These are phyloP conservation scores for Podila verticillata DNA, from an alignment of 192 early-diverging fungal genomes.

Conservation along the genomic window DNA sequence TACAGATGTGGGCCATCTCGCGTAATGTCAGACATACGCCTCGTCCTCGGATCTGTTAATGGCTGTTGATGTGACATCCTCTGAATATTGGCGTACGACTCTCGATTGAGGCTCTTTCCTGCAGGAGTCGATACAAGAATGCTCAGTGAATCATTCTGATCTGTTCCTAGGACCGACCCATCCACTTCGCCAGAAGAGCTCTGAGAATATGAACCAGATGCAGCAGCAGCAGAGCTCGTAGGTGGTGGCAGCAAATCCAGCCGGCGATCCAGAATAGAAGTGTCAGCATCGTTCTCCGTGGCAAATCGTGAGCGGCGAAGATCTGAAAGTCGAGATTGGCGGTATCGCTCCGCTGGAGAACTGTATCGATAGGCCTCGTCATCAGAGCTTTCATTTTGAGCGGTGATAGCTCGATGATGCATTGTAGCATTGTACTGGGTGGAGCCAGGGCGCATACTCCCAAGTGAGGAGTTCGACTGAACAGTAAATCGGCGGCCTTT, in stretches of 20 bases:
- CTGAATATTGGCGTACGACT: slow-evolving; percentile 36
- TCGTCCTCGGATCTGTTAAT: slow-evolving; percentile 9
- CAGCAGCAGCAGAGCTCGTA: background rate
- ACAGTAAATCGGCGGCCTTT: slow-evolving; percentile 38
- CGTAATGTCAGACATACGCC: slow-evolving; percentile 45
- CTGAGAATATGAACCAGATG: too few relatives aligned
- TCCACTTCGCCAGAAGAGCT: too few relatives aligned
- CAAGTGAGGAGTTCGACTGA: slow-evolving; percentile 22
- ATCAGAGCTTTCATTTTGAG: background rate
- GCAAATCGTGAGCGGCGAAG: slow-evolving; percentile 16
- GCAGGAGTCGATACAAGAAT: slow-evolving; percentile 19
- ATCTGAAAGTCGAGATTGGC: slow-evolving; percentile 7
- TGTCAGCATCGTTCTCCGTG: background rate
- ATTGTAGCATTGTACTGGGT: too few relatives aligned
- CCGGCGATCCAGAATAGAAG: background rate
- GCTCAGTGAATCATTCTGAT: too few relatives aligned
- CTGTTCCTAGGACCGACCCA: too few relatives aligned
- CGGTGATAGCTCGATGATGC: slow-evolving; percentile 3
- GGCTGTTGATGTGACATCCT: slow-evolving; percentile 41
- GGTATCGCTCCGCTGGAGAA: slow-evolving; percentile 5
- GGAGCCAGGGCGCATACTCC: too few relatives aligned
- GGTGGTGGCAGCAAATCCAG: slow-evolving; percentile 14
- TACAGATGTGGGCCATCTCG: slow-evolving; percentile 42
- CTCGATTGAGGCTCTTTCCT: slow-evolving; percentile 11
- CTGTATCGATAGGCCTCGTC: background rate